Percentiles rank a stretch among this genome's conserved stretches.
Evolutionary conservation across 345 rosid species (phyloP).

Genomic region (Ceriops tagal): DNA sequence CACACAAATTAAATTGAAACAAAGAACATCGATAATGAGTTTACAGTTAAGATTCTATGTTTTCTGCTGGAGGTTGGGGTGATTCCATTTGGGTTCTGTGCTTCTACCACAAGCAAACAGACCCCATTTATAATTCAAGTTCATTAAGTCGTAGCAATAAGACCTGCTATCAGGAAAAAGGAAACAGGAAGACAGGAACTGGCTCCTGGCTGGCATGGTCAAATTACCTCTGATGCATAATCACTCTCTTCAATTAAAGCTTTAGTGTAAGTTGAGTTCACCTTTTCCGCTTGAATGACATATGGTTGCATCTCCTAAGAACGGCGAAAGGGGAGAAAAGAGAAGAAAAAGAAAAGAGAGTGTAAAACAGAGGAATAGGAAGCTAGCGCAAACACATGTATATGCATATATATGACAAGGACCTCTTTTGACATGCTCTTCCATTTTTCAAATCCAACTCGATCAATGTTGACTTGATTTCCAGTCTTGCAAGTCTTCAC

Average conservation of each 20-base stretch:
- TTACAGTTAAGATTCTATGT: no score
- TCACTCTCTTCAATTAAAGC: slow-evolving; percentile 29
- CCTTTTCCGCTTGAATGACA: slow-evolving; percentile 31
- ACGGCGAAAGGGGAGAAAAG: not conserved
- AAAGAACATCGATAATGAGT: no score
- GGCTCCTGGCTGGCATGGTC: not conserved
- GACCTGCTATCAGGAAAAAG: not conserved
- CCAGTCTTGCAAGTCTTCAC: slow-evolving; percentile 15
- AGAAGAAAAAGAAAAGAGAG: not conserved
- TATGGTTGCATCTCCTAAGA: slow-evolving; percentile 59
- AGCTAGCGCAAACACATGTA: not conserved
- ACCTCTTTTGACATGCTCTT: slow-evolving; percentile 66
- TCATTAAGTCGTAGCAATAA: not conserved
- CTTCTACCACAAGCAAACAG: no score
- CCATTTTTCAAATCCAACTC: slow-evolving; percentile 60
- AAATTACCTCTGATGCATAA: slow-evolving; percentile 27
- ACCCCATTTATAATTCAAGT: not conserved
- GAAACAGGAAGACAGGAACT: not conserved
- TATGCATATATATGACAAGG: not conserved
- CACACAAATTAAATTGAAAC: no score
- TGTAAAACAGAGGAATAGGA: not conserved
- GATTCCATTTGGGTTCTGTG: no score
- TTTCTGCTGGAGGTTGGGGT: no score
- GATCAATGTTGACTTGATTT: slow-evolving; percentile 37
- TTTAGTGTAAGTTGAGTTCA: slow-evolving; percentile 26